Conservation (phyloP, 768 basidiomycete species). For the Leccinellum albellum region DNA sequence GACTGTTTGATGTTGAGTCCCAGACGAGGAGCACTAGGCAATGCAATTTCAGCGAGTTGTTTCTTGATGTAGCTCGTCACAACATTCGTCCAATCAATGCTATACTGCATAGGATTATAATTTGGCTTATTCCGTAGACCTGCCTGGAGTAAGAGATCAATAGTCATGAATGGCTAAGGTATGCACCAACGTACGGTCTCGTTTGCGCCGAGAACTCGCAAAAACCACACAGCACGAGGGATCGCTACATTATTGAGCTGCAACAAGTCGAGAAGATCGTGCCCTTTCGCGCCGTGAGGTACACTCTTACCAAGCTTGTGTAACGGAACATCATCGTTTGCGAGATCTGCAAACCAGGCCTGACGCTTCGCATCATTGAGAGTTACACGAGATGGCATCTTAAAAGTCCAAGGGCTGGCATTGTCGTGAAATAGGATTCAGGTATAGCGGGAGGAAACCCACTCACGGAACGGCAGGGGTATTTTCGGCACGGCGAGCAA, state of each 20-base stretch:
- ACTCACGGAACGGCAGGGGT: constrained; percentile 64
- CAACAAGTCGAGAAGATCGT: constrained; percentile 76
- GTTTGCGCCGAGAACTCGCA: constrained; percentile 82
- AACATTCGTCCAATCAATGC: constrained; percentile 79
- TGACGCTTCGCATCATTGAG: constrained; percentile 75
- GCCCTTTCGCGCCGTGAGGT: constrained; percentile 82
- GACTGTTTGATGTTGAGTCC: constrained; percentile 79
- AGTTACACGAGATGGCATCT: constrained; percentile 79
- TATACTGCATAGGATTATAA: constrained; percentile 83
- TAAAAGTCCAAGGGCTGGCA: constrained; percentile 57
- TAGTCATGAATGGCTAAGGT: not conserved
- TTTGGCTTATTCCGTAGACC: constrained; percentile 72
- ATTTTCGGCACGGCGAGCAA: constrained; percentile 55
- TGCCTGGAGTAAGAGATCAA: constrained; percentile 40
- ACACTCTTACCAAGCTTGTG: constrained; percentile 81
- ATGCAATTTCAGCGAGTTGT: constrained; percentile 70
- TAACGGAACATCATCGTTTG: constrained; percentile 75
- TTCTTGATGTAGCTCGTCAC: constrained; percentile 82
- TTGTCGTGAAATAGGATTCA: not conserved
- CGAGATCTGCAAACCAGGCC: constrained; percentile 80
- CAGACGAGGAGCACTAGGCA: constrained; percentile 74
- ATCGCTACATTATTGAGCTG: constrained; percentile 75
- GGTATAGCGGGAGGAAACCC: not conserved
- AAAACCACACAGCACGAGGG: constrained; percentile 81
- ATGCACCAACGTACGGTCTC: constrained; percentile 56